Percentiles rank a stretch among this genome's conserved stretches.
phyloP scores from a whole-genome alignment of 352 stramenopile species.

The Globisporangium mamillatum region DNA sequence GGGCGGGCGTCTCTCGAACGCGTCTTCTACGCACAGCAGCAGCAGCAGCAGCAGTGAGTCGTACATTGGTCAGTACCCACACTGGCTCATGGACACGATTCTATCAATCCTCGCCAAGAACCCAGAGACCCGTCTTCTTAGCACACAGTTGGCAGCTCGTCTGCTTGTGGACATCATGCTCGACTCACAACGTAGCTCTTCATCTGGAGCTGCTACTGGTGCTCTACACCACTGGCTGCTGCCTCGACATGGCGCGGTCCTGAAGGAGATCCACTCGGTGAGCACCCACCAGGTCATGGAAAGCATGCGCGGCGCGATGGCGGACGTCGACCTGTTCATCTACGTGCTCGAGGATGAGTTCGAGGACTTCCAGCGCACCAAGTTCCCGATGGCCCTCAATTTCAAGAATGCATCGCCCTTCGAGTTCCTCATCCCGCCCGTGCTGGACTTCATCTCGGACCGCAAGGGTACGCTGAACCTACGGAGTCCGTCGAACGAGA shows the following conservation, averaged over 20 bases:
- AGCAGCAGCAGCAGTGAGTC: not conserved
- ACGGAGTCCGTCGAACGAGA: conserved; percentile 56
- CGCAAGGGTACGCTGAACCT: conserved; percentile 37
- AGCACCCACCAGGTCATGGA: conserved; percentile 76
- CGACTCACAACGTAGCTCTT: conserved; percentile 23
- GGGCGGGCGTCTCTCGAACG: not conserved
- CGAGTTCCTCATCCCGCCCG: conserved; percentile 60
- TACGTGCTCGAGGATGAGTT: conserved; percentile 80
- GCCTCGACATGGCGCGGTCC: conserved; percentile 25
- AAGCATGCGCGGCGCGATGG: conserved; percentile 78
- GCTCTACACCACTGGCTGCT: conserved; percentile 20
- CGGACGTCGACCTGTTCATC: conserved; percentile 77
- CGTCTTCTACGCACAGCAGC: conserved; percentile 2
- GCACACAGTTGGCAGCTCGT: conserved; percentile 45
- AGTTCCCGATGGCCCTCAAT: conserved; percentile 49
- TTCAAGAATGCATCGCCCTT: conserved; percentile 66
- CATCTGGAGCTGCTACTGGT: not conserved
- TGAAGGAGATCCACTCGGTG: conserved; percentile 63
- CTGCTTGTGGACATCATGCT: conserved; percentile 58
- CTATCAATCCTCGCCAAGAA: conserved; percentile 45
- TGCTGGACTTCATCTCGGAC: conserved; percentile 16
- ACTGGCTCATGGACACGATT: conserved; percentile 54
- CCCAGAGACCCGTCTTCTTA: conserved; percentile 52
- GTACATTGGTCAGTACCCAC: conserved; percentile 28
- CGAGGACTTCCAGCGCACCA: conserved; percentile 36